A percentile compares a stretch with the other conserved stretches of the same genome.
Conservation (phyloP, 805 yeast genomes). For the Hanseniaspora taiwanica region DNA sequence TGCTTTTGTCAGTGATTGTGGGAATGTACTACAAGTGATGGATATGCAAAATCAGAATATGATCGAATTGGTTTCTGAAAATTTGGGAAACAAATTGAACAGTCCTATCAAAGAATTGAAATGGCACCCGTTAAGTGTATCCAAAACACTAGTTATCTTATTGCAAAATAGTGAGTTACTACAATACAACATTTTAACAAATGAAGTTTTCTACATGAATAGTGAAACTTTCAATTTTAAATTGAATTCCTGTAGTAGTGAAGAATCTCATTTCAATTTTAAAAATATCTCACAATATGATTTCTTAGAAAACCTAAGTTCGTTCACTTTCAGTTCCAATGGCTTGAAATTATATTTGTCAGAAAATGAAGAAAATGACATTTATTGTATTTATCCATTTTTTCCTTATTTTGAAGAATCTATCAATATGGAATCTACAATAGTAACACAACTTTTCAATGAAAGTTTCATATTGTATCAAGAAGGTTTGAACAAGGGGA, state of each 20-base stretch:
- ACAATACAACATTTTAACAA: slow-evolving; percentile 14
- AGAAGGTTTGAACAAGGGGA: slow-evolving; percentile 3
- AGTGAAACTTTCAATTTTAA: not conserved
- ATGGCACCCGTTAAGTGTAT: slow-evolving; percentile 30
- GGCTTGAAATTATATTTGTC: slow-evolving; percentile 40
- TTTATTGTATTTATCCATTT: slow-evolving; percentile 54
- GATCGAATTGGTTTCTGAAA: not conserved
- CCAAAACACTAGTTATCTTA: slow-evolving; percentile 1
- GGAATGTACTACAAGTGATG: slow-evolving; percentile 1
- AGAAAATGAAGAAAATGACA: slow-evolving; percentile 39
- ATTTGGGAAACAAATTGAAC: not conserved
- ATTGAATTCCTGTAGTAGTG: slow-evolving; percentile 13
- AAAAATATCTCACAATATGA: not conserved
- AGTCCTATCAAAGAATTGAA: slow-evolving; percentile 23
- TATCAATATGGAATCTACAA: not conserved
- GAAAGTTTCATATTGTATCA: not conserved
- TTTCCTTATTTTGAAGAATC: slow-evolving; percentile 26
- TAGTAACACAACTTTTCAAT: not conserved
- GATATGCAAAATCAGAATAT: slow-evolving; percentile 10
- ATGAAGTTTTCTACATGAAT: not conserved
- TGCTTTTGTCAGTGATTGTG: not conserved
- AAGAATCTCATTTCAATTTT: slow-evolving; percentile 8
- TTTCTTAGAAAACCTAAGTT: not conserved
- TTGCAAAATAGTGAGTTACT: slow-evolving; percentile 13
- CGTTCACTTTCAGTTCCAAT: slow-evolving; percentile 24